A percentile compares a stretch with the other conserved stretches of the same genome.
Conservation (phyloP, 805 yeast genomes). For the Yarrowia porcina region DNA sequence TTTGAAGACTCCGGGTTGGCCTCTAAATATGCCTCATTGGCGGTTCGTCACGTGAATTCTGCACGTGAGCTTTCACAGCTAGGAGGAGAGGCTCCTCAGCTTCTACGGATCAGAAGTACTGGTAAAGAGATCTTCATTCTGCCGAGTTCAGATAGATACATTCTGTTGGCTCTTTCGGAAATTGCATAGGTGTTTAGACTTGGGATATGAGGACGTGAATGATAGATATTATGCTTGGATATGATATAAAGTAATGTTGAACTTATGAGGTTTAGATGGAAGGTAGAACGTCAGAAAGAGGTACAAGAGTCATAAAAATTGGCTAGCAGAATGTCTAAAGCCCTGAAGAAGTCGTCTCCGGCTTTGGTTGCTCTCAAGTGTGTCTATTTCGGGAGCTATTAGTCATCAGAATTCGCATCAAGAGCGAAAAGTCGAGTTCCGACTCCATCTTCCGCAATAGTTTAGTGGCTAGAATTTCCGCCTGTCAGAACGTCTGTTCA, state of each 20-base stretch:
- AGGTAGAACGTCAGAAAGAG: too few species aligned
- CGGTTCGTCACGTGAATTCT: background rate
- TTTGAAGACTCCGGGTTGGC: background rate
- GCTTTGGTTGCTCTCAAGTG: too few species aligned
- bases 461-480: conserved; percentile 43
- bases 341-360: too few species aligned
- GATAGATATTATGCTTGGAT: background rate
- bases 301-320: too few species aligned
- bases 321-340: too few species aligned
- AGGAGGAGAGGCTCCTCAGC: background rate
- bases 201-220: too few species aligned
- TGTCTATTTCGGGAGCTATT: background rate
- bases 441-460: conserved; percentile 33
- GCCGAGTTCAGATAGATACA: background rate
- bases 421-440: background rate
- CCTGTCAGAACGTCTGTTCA: conserved; percentile 35
- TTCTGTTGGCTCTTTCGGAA: background rate
- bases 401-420: background rate
- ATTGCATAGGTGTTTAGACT: background rate
- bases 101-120: background rate
- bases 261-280: too few species aligned
- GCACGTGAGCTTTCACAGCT: background rate
- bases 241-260: too few species aligned
- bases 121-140: background rate
- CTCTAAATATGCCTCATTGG: background rate